Percentiles rank a stretch among this genome's conserved stretches.
phyloP scores from a whole-genome alignment of 768 basidiomycete species.

The Mrakia blollopis region DNA sequence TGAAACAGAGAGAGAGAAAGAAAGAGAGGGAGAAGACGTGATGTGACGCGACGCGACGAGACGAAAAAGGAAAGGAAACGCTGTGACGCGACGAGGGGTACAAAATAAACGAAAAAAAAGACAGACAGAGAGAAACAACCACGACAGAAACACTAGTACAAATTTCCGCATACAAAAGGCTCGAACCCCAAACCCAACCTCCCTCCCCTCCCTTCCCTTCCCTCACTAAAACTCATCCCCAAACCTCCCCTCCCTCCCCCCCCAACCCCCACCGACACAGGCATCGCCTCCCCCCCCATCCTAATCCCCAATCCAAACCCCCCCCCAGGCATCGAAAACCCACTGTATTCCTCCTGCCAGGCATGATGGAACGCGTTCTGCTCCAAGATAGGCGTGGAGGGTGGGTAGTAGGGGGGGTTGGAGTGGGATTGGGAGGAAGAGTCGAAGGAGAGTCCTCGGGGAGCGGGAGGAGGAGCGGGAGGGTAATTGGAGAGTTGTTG shows the following conservation, averaged over 20 bases:
- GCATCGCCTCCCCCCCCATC: not conserved
- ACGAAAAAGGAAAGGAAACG: no score
- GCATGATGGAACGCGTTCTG: not conserved
- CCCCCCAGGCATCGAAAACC: not conserved
- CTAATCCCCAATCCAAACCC: slow-evolving; percentile 11
- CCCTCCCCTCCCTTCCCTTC: not conserved
- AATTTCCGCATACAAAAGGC: no score
- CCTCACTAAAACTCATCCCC: not conserved
- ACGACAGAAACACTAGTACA: no score
- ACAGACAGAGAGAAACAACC: no score
- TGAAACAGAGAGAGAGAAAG: no score
- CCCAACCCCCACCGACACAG: slow-evolving; percentile 3
- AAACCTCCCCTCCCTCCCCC: not conserved
- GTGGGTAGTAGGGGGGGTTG: not conserved
- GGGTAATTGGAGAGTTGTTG: not conserved
- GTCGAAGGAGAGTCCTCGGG: not conserved
- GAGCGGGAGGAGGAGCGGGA: not conserved
- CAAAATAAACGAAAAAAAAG: no score
- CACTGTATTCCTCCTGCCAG: slow-evolving; percentile 2
- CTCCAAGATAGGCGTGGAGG: not conserved
- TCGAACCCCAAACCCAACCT: not conserved
- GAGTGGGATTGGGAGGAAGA: not conserved
- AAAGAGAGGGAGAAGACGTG: no score
- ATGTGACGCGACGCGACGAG: no score
- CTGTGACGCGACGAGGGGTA: no score